Percentiles rank a stretch among this genome's conserved stretches.
phyloP scores from a whole-genome alignment of 2,329 filamentous ascomycete genomes.

The Aspergillus puulaauensis region DNA sequence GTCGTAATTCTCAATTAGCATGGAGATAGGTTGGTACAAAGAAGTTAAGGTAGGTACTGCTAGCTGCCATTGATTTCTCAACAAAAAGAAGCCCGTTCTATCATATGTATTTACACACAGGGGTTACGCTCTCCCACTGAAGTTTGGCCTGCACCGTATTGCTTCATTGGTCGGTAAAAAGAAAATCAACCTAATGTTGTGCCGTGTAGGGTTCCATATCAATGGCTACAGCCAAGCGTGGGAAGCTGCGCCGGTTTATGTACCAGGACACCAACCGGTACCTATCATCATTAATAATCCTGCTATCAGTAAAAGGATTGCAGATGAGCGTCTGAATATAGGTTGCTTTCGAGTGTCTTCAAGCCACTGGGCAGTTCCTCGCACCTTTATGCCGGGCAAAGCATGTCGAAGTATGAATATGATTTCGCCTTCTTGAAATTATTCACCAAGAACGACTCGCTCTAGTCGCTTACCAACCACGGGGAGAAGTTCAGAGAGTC shows the following conservation, averaged over 20 bases:
- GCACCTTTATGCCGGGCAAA: neutral
- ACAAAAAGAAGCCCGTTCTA: neutral
- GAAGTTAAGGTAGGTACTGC: neutral
- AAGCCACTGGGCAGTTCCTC: neutral
- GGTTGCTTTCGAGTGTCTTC: neutral
- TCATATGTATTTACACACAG: neutral
- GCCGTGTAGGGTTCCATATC: neutral
- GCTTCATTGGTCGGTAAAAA: no score
- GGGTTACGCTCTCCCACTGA: neutral
- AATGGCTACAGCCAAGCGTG: neutral
- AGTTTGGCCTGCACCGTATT: neutral
- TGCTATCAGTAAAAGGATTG: neutral
- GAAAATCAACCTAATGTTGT: neutral
- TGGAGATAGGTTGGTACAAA: neutral
- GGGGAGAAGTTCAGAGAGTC: constrained; percentile 67
- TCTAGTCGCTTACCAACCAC: constrained; percentile 70
- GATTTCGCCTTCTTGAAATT: neutral
- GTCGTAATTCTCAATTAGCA: neutral
- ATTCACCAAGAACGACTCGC: constrained; percentile 34
- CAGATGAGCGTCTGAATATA: neutral
- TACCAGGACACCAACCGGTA: neutral
- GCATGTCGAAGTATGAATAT: neutral
- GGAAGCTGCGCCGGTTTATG: neutral
- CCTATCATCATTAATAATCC: neutral
- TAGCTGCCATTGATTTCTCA: no score